Base-by-base conservation (phyloP, 148 eudicot genomes). In the Cornus kousa region DNA sequence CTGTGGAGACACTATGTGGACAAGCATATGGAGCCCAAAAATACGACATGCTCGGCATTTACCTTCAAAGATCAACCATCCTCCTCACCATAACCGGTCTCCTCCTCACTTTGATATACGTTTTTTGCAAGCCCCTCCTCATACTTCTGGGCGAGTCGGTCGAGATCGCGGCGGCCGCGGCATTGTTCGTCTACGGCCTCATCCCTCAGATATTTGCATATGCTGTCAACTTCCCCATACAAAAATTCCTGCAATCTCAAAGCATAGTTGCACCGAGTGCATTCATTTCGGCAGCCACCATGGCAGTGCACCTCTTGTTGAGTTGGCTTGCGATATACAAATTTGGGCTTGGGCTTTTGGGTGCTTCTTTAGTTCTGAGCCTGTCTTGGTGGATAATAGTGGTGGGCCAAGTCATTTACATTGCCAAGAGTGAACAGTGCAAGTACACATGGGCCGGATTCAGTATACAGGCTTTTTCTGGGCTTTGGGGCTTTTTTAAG, bases 11-110 rank as follows among this genome's bases (percentile, higher is more conserved):
- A 10, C 78, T 82, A 1, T 82, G 84, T n/a, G 84, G 84, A 3
- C 84, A 82, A 73, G 81, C 84, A 19, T 82, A 73, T 35, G 84
- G 84, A 50, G 81, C 84, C 11, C 74, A 82, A 59, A 82, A 78
- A 43, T 73, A 73, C 73, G 28, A 72, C 5, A 37, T 80, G 7
- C 69, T 82, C 70, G 84, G 84, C 8, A 73, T 78, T 7, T 73
- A 77, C 43, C 78, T 80, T 71, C 84, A 82, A 73, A 67, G 77
- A 77, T 76, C 81, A 17, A 77, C 78, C 24, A 43, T 82, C 40
- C 80, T 82, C 40, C 84, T 77, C 68, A 9, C 68, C 3, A 77
- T 72, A 1, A 80, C 79, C 5, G 79, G 80, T 16, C 9, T 77
- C 16, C 50, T 82, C 77, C 77, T 76, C 20, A 71, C 84, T 10